A percentile compares a stretch with the other conserved stretches of the same genome.
Evolutionary conservation across 2,329 filamentous ascomycete species (phyloP).

Genomic region (Penicillium sp.): DNA sequence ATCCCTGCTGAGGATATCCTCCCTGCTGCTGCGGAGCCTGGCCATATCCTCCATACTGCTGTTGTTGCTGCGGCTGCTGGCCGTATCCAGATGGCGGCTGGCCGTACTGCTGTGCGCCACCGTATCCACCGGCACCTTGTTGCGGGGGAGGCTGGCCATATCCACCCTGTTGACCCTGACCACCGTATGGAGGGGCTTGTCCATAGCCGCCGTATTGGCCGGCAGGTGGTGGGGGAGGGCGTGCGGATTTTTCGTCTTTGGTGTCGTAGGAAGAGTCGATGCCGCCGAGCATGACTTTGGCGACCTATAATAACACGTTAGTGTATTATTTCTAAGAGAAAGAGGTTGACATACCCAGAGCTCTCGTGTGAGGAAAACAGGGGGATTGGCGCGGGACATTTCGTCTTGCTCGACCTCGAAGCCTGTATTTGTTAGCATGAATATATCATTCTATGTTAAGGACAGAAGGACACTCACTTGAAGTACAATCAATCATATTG

Average conservation of each 20-base stretch:
- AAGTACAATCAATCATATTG: constrained; percentile 62
- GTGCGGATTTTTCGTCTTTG: constrained; percentile 57
- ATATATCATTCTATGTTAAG: too few species aligned
- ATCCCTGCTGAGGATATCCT: constrained; percentile 16
- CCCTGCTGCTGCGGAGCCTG: constrained; percentile 18
- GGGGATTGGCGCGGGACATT: constrained; percentile 59
- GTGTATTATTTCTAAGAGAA: background rate
- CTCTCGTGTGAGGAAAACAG: constrained; percentile 61
- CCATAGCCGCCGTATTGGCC: constrained; percentile 31
- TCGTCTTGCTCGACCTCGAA: constrained; percentile 65
- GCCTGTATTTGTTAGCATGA: constrained; percentile 41
- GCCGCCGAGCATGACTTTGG: constrained; percentile 64
- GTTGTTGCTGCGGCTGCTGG: constrained; percentile 3
- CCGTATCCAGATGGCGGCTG: background rate
- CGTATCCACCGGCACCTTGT: background rate
- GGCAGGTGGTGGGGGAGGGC: constrained; percentile 23
- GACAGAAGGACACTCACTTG: constrained; percentile 56
- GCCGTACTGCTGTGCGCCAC: constrained; percentile 4
- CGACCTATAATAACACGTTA: constrained; percentile 38
- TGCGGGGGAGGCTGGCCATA: constrained; percentile 9
- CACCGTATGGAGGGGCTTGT: constrained; percentile 11
- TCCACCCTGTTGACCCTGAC: constrained; percentile 3
- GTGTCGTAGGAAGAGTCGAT: constrained; percentile 64
- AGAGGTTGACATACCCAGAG: constrained; percentile 48
- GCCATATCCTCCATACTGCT: constrained; percentile 13